Percentiles rank a stretch among this genome's conserved stretches.
These are phyloP conservation scores for Aspergillus funiculosus DNA, from an alignment of 495 filamentous ascomycete genomes.

Conservation along the genomic window DNA sequence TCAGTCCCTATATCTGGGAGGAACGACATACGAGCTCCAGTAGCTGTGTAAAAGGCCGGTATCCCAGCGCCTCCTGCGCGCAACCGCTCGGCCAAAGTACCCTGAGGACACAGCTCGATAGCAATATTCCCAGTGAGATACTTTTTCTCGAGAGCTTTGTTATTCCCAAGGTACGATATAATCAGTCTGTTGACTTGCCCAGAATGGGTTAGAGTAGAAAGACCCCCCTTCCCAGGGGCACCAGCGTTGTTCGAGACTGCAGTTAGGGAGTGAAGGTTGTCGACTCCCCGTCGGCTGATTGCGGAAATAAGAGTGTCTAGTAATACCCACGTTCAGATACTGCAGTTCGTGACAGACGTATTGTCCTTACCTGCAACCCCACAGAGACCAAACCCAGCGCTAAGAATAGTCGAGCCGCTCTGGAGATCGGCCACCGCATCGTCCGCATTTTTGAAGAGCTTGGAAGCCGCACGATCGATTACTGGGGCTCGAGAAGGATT, in stretches of 20 bases:
- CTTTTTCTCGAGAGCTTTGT: conserved; percentile 79
- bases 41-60: conserved; percentile 87
- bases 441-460: conserved; percentile 67
- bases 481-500: conserved; percentile 22
- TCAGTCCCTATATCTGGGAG: not conserved
- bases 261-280: conserved; percentile 67
- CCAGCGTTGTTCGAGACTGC: conserved; percentile 92
- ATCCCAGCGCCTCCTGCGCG: conserved; percentile 80
- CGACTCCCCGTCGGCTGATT: conserved; percentile 57
- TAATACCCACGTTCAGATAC: not conserved
- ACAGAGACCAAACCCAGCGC: conserved; percentile 82
- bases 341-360: not conserved
- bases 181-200: conserved; percentile 82
- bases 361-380: conserved; percentile 58
- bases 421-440: conserved; percentile 70
- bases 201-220: conserved; percentile 70
- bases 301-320: conserved; percentile 74
- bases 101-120: conserved; percentile 84
- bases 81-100: conserved; percentile 80
- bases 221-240: conserved; percentile 62
- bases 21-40: conserved; percentile 54
- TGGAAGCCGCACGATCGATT: conserved; percentile 43
- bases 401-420: conserved; percentile 65
- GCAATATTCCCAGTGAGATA: conserved; percentile 78
- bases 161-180: conserved; percentile 81